Conservation (phyloP, 2,329 filamentous ascomycete genomes). For the Colletotrichum noveboracense region DNA sequence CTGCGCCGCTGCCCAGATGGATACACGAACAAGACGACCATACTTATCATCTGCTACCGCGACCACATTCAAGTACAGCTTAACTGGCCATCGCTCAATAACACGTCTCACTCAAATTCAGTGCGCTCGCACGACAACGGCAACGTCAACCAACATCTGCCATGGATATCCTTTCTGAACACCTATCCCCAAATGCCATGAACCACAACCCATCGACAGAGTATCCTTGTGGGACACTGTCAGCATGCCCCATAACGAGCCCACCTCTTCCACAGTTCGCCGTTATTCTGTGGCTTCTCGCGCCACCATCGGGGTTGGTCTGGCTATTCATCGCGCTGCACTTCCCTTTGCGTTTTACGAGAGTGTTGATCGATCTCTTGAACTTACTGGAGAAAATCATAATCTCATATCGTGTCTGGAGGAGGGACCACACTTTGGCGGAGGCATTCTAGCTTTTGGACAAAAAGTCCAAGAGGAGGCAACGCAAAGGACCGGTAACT, state of each 20-base stretch:
- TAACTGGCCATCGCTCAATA: accelerated
- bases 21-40: background rate
- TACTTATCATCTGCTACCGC: background rate
- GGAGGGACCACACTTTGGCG: background rate
- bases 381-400: background rate
- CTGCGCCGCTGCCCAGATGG: constrained; percentile 1
- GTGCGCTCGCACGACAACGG: background rate
- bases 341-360: background rate
- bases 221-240: background rate
- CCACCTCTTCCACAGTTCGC: background rate
- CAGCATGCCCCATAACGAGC: background rate
- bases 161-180: background rate
- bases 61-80: background rate
- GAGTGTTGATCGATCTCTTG: background rate
- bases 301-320: background rate
- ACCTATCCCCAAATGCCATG: background rate
- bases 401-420: background rate
- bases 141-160: background rate
- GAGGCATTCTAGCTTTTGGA: background rate
- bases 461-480: no score
- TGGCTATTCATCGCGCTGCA: background rate
- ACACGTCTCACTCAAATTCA: background rate
- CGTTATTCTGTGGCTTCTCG: background rate
- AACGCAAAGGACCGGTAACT: accelerated
- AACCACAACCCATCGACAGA: background rate